Percentiles rank a stretch among this genome's conserved stretches.
Evolutionary conservation across 2,329 filamentous ascomycete species (phyloP).

Genomic region (Aspergillus aculeatinus): DNA sequence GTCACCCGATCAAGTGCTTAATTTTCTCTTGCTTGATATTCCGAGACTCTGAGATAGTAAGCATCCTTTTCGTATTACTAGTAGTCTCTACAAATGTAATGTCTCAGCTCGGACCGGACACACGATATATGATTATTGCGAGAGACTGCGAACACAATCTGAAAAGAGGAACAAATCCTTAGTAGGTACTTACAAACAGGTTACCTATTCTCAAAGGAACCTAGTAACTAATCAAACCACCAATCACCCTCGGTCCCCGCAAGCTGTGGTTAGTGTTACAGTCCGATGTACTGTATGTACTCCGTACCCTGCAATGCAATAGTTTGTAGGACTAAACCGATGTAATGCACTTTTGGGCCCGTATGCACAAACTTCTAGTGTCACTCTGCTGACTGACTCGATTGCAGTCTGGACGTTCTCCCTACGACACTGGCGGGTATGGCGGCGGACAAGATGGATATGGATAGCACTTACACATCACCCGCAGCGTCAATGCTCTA

Average conservation of each 20-base stretch:
- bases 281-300: background rate
- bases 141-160: background rate
- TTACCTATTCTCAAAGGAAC: background rate
- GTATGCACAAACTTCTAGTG: background rate
- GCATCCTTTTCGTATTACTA: background rate
- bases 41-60: background rate
- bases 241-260: background rate
- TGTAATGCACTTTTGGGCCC: background rate
- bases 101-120: background rate
- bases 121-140: background rate
- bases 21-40: background rate
- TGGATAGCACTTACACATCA: slow-evolving; percentile 1
- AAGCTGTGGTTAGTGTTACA: background rate
- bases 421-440: slow-evolving; percentile 5
- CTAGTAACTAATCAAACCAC: background rate
- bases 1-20: background rate
- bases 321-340: background rate
- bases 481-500: background rate
- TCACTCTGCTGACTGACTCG: slow-evolving; percentile 2
- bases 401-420: slow-evolving; percentile 3
- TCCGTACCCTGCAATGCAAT: background rate
- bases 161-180: background rate
- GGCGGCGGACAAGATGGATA: background rate
- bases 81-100: background rate
- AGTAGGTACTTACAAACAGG: background rate